Conservation (phyloP, 1,139 yeast genomes). For the Debaryomyces nepalensis region DNA sequence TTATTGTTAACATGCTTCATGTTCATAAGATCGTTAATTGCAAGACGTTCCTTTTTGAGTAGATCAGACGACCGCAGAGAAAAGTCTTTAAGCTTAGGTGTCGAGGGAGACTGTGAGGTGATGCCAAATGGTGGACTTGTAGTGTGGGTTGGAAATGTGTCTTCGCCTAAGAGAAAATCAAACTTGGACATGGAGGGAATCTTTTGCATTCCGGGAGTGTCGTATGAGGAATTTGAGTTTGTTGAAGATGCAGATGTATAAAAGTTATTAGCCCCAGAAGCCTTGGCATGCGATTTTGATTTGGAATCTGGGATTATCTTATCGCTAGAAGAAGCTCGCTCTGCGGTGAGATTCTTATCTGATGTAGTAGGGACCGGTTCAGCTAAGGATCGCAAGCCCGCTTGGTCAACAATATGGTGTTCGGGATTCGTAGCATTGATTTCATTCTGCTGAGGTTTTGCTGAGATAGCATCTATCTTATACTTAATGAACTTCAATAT, state of each 20-base stretch:
- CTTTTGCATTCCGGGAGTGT: slow-evolving; percentile 19
- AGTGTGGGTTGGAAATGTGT: slow-evolving; percentile 28
- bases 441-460: slow-evolving; percentile 10
- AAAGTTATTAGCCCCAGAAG: slow-evolving; percentile 14
- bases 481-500: slow-evolving; percentile 49
- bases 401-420: neutral
- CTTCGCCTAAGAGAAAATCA: slow-evolving; percentile 37
- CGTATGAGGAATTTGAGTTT: slow-evolving; percentile 15
- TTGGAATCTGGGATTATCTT: neutral
- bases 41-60: slow-evolving; percentile 41
- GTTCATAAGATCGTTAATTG: slow-evolving; percentile 42
- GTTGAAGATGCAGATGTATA: slow-evolving; percentile 15
- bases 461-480: slow-evolving; percentile 29
- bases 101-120: neutral
- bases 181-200: slow-evolving; percentile 35
- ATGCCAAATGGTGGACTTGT: slow-evolving; percentile 17
- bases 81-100: neutral
- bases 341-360: neutral
- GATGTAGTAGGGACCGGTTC: neutral
- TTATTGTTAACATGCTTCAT: slow-evolving; percentile 20
- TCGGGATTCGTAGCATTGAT: neutral
- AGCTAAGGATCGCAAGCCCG: neutral
- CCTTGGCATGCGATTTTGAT: slow-evolving; percentile 5
- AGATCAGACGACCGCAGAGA: slow-evolving; percentile 23
- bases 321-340: too few relatives aligned